These are phyloP conservation scores for Populus tomentosa DNA, from an alignment of 441 rosid species.

Conservation along the genomic window DNA sequence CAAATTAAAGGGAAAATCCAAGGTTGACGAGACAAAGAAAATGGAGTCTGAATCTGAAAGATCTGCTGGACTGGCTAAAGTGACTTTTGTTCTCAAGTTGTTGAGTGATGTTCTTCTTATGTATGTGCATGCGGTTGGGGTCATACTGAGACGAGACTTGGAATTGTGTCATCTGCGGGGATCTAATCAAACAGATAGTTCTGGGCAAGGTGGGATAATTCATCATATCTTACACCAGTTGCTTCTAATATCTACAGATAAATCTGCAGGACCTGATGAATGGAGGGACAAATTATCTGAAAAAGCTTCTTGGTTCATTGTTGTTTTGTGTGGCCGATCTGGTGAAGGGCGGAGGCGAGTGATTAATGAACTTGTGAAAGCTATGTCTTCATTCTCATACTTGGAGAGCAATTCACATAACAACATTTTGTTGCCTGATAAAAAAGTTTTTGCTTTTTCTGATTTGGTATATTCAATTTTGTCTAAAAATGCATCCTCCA, in stretches of 20 bases:
- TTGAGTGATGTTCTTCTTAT: conserved; percentile 85
- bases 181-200: conserved; percentile 51
- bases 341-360: conserved; percentile 92
- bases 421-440: conserved; percentile 62
- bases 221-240: conserved; percentile 79
- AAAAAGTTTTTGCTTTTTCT: conserved; percentile 70
- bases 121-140: conserved; percentile 91
- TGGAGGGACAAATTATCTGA: conserved; percentile 92
- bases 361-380: conserved; percentile 78
- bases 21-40: conserved; percentile 67
- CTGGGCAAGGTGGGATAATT: conserved; percentile 61
- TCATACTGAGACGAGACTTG: conserved; percentile 77
- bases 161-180: conserved; percentile 75
- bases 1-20: conserved; percentile 88
- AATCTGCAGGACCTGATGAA: conserved; percentile 77
- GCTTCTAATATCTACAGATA: conserved; percentile 68
- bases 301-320: conserved; percentile 90
- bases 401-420: conserved; percentile 60
- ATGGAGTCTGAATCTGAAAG: conserved; percentile 64
- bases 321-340: conserved; percentile 85
- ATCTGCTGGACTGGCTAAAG: conserved; percentile 87
- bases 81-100: conserved; percentile 84
- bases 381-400: conserved; percentile 64
- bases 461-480: conserved; percentile 76
- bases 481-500: conserved; percentile 81